Evolutionary conservation across 345 rosid species (phyloP), one percentile per base, ranked within the genome.

Genomic region (Brassica rapa): DNA sequence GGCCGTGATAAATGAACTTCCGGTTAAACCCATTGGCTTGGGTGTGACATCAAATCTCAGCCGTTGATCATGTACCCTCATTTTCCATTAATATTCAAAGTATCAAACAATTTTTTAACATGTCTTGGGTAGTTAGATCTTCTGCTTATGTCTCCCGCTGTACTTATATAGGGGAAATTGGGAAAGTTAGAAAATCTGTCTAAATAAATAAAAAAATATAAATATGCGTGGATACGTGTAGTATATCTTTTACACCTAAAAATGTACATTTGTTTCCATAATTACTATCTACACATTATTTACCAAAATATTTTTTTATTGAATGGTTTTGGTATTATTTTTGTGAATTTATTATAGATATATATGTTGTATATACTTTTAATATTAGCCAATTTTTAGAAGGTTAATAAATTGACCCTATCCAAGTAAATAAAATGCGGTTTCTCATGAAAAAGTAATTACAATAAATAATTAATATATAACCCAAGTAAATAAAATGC

Each of bases 11-110:
- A 79, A 67, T n/a, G 64, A 32, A 67, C 46, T 79, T 49, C 77
- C 78, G 53, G 55, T 51, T 4, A 69, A 63, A 62, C 75, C 53
- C 83, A 80, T 80, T 41, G 79, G 75, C 25, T 80, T 49, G 1
- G 60, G 66, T 49, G 71, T 80, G 23, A 74, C 75, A 27, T 74
- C 67, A 69, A 74, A 69, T 69, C 79, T 74, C 21, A 80, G 82
- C 62, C 61, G 75, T 74, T 80, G 79, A 74, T 80, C 60, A 35
- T 53, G 23, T 10, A 27, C 66, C 10, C 63, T 73, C 82, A 73
- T 79, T 30, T 53, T 79, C 78, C 82, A 74, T 37, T 53, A 33
- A 8, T 15, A 4, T 33, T 24, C 8, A 46, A 21, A 27, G 37
- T 30, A 29, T 39, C 2, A 64, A 70, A 24, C 16, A 53, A n/a